Base-by-base conservation (phyloP, 768 basidiomycete species). In the Pleurotus djamor region DNA sequence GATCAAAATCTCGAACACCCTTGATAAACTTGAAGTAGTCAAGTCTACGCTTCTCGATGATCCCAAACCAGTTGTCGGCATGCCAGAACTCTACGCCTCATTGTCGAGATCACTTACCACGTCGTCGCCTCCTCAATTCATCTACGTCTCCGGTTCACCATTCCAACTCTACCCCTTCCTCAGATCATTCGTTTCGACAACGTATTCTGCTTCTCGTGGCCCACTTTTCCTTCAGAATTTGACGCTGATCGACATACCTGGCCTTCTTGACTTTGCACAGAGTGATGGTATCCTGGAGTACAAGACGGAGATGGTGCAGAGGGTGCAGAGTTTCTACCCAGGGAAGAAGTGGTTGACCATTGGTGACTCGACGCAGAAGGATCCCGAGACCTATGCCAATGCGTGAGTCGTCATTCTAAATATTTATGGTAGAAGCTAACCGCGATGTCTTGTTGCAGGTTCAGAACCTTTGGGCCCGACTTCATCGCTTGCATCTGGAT, bases 111-210 rank as follows among this genome's bases (percentile, higher is more conserved):
- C 74, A 1, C 72, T 80, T 44, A 63, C 70, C 44, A 61, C 69
- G 0, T 56, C 54, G 5, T 41, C 54, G 14, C 54, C 54, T 21
- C 76, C 79, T 4, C 71, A 73, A 48, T 79, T 79, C 67, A 67
- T 79, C 58, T 80, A 78, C 59, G 65, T 79, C 41, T 73, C 75
- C n/a, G 78, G 74, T 1, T 78, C 76, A 2, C 77, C 78, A 2
- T 77, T 76, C 69, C 76, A 79, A 63, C 69, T 80, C 8, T 76
- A 77, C 61, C 77, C 77, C n/a, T 78, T 79, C 71, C 71, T 79
- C 9, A 70, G 70, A 45, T 60, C 65, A n/a, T 80, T 80, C 61
- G 70, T 79, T 62, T 67, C 72, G 43, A 66, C 70, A 0, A 63
- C 72, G 0, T 79, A 70, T 60, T 58, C 75, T n/a, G 64, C 62